A percentile compares a stretch with the other conserved stretches of the same genome.
Evolutionary conservation across 164 flowering plant species (phyloP).

Genomic region (Akebia trifoliata): DNA sequence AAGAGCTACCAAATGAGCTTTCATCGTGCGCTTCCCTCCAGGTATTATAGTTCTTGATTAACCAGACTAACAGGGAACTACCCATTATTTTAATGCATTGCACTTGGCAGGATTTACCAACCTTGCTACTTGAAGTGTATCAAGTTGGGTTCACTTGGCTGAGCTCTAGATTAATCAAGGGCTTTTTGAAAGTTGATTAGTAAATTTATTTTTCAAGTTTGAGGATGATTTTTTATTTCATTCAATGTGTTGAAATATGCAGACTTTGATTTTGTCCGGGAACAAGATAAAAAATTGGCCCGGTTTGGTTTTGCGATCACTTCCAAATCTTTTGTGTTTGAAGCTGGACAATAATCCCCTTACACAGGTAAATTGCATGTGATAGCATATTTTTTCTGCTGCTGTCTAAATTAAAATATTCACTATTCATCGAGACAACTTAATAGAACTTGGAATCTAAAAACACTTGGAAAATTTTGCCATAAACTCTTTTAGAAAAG

Average conservation of each 20-base stretch:
- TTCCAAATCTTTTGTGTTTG: slow-evolving; percentile 62
- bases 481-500: too few species aligned
- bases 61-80: neutral
- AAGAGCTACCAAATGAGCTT: slow-evolving; percentile 71
- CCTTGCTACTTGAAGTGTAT: neutral
- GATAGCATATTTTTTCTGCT: neutral
- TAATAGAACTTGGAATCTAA: too few species aligned
- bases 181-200: neutral
- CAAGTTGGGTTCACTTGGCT: neutral
- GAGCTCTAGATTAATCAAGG: neutral
- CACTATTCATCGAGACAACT: too few species aligned
- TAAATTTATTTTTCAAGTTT: neutral
- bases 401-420: neutral
- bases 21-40: slow-evolving; percentile 63
- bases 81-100: neutral
- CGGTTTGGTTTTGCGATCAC: slow-evolving; percentile 52
- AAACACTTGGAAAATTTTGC: too few species aligned
- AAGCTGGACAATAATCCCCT: slow-evolving; percentile 83
- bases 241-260: slow-evolving; percentile 23
- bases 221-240: neutral
- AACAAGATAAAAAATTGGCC: slow-evolving; percentile 93
- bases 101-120: neutral
- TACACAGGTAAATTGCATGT: slow-evolving; percentile 41
- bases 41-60: slow-evolving; percentile 32
- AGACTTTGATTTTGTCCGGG: slow-evolving; percentile 71